These are phyloP conservation scores for Antrodiella citrinella DNA, from an alignment of 768 basidiomycete species.

Conservation along the genomic window DNA sequence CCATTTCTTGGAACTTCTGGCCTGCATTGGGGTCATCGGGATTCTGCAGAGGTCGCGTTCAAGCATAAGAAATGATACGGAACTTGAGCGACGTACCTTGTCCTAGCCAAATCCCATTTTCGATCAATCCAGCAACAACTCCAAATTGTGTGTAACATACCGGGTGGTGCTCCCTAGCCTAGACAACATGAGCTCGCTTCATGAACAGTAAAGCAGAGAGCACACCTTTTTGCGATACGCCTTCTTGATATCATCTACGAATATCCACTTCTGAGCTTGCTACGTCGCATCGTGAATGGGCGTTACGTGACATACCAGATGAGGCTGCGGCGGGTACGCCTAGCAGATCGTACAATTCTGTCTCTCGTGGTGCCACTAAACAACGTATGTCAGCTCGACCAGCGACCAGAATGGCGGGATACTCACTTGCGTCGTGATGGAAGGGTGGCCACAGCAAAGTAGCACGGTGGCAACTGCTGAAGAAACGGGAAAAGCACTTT, in stretches of 20 bases:
- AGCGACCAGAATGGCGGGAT: too few species aligned
- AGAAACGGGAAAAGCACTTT: too few species aligned
- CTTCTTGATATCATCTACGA: constrained; percentile 79
- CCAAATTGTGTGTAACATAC: constrained; percentile 35
- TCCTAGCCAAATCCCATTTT: constrained; percentile 36
- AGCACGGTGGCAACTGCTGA: too few species aligned
- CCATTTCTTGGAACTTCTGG: constrained; percentile 83
- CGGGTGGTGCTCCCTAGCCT: constrained; percentile 88
- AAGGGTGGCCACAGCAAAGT: too few species aligned
- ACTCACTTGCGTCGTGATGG: too few species aligned
- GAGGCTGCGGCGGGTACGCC: constrained; percentile 63
- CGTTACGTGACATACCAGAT: constrained; percentile 43
- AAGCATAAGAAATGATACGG: neutral
- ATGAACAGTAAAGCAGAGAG: constrained; percentile 14
- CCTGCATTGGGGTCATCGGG: constrained; percentile 81
- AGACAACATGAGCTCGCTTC: constrained; percentile 13
- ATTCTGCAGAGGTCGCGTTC: constrained; percentile 45
- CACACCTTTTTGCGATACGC: constrained; percentile 88
- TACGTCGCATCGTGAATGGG: neutral
- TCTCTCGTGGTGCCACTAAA: constrained; percentile 45
- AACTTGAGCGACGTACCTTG: constrained; percentile 39
- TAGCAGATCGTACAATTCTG: constrained; percentile 80
- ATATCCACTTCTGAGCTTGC: constrained; percentile 12
- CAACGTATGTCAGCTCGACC: too few species aligned
- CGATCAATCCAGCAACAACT: constrained; percentile 7